These are phyloP conservation scores for Acanthamoeba quina DNA, from an alignment of 208 protist genomes.

Conservation along the genomic window DNA sequence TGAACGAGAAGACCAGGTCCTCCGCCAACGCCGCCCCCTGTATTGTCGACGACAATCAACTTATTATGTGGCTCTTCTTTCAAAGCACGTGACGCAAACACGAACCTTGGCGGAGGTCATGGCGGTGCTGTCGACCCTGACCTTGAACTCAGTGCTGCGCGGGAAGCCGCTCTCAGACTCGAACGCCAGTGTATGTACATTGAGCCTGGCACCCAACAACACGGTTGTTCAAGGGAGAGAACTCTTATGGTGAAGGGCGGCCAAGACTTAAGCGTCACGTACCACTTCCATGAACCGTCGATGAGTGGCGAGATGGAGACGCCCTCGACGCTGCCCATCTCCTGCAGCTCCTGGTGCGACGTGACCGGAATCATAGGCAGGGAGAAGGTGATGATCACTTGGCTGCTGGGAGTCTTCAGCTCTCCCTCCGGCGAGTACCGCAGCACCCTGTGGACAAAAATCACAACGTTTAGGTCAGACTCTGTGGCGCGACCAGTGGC, in stretches of 20 bases:
- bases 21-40: background rate
- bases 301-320: background rate
- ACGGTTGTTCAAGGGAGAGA: background rate
- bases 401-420: background rate
- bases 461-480: background rate
- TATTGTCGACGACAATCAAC: background rate
- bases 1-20: conserved; percentile 46
- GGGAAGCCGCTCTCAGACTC: conserved; percentile 22
- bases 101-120: background rate
- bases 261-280: background rate
- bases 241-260: no score
- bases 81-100: background rate
- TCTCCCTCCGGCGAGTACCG: background rate
- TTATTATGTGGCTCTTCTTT: background rate
- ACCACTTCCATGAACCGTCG: conserved; percentile 13
- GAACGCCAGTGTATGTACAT: background rate
- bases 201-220: background rate
- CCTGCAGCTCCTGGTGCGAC: conserved; percentile 45
- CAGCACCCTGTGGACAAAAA: background rate
- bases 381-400: conserved; percentile 41
- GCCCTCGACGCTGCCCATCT: conserved; percentile 15
- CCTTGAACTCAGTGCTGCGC: background rate
- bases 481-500: background rate
- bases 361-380: conserved; percentile 34
- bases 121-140: background rate